Conservation (phyloP, 805 yeast genomes). For the Spathaspora passalidarum region DNA sequence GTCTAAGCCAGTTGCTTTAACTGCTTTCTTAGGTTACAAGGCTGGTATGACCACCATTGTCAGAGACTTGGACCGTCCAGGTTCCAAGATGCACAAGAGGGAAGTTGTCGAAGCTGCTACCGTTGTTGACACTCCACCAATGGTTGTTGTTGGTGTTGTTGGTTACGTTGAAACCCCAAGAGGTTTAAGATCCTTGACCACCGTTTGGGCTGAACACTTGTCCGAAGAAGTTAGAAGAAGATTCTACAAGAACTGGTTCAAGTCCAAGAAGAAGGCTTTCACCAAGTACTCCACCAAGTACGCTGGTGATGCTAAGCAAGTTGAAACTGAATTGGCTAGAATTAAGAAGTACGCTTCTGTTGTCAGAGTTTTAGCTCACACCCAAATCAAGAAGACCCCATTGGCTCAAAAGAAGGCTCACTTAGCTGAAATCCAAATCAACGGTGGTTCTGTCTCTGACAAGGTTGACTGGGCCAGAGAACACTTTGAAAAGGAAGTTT, state of each 20-base stretch:
- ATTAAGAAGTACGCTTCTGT: conserved; percentile 97
- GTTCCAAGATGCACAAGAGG: conserved; percentile 99
- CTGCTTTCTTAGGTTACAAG: conserved; percentile 99
- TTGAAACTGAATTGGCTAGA: conserved; percentile 97
- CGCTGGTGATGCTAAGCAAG: conserved; percentile 83
- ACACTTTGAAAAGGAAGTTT: conserved; percentile 98
- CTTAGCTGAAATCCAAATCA: conserved; percentile 98
- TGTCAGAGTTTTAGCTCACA: conserved; percentile 99
- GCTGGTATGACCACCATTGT: conserved; percentile 99
- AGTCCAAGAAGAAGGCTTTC: conserved; percentile 99
- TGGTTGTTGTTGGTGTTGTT: conserved; percentile 99
- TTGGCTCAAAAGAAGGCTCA: conserved; percentile 99
- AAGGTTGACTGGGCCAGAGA: conserved; percentile 98
- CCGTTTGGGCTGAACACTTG: conserved; percentile 99
- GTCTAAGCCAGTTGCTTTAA: conserved; percentile 96
- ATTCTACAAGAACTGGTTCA: conserved; percentile 99
- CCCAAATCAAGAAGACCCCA: conserved; percentile 99
- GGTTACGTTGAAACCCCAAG: conserved; percentile 99
- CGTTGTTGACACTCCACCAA: conserved; percentile 98
- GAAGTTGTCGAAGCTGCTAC: conserved; percentile 99
- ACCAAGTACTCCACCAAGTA: conserved; percentile 99
- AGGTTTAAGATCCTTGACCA: conserved; percentile 98
- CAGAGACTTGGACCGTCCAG: conserved; percentile 99
- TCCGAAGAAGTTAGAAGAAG: conserved; percentile 99
- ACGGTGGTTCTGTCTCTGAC: conserved; percentile 98